These are phyloP conservation scores for Kodamaea sp. DNA, from an alignment of 1,139 yeast genomes.

Conservation along the genomic window DNA sequence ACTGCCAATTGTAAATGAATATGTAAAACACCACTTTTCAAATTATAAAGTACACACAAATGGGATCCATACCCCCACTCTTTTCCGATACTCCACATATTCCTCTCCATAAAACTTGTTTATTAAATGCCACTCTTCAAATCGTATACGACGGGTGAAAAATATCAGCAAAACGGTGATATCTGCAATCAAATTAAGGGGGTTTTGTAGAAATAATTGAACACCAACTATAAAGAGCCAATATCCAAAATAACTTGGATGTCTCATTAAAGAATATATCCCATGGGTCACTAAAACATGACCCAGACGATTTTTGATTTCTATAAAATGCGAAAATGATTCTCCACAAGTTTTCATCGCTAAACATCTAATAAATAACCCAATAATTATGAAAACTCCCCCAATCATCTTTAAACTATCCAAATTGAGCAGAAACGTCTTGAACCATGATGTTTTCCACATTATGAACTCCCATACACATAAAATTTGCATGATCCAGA, in stretches of 20 bases:
- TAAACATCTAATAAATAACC: conserved; percentile 24
- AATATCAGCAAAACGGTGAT: conserved; percentile 24
- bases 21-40: neutral
- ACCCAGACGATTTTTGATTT: conserved; percentile 9
- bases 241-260: conserved; percentile 46
- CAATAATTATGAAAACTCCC: conserved; percentile 15
- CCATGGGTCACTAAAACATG: conserved; percentile 30
- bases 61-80: conserved; percentile 32
- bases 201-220: conserved; percentile 28
- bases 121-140: conserved; percentile 36
- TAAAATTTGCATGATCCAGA: conserved; percentile 28
- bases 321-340: conserved; percentile 33
- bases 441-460: conserved; percentile 4
- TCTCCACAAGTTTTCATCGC: conserved; percentile 38
- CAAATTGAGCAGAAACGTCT: neutral
- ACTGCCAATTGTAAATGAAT: conserved; percentile 1
- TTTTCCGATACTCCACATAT: conserved; percentile 24
- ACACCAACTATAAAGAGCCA: conserved; percentile 35
- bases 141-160: conserved; percentile 31
- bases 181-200: conserved; percentile 18
- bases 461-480: conserved; percentile 26
- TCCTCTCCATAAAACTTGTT: conserved; percentile 27
- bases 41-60: conserved; percentile 12
- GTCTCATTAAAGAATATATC: conserved; percentile 29
- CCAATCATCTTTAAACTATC: conserved; percentile 11